Evolutionary conservation across 495 filamentous ascomycete species (phyloP), one percentile per base, ranked within the genome.

Genomic region (Penicillium antarcticum): DNA sequence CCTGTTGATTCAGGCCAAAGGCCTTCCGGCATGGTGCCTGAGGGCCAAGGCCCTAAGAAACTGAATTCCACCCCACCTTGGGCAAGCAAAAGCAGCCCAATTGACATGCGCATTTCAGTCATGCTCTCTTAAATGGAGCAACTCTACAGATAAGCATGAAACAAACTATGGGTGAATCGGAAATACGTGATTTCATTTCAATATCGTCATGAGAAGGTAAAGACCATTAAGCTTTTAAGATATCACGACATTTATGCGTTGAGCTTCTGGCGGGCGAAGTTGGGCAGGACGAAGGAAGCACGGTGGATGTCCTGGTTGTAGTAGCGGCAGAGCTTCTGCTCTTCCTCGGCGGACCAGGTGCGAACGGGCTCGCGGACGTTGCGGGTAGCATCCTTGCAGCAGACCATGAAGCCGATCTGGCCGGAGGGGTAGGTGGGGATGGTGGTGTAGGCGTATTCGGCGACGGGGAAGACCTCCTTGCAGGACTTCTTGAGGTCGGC

Each of bases 321-420:
- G 82, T 99, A 99, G 66, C 82, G 78, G 86, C 87, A 96, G 43
- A 89, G 75, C 73, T 87, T 86, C 62, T 87, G 84, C 81, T 99
- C 95, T 73, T 97, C 91, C 73, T 97, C 91, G 51, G 76, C 70
- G 45, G 80, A 74, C 83, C 88, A 94, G 46, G 70, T 72, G 61
- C 95, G 86, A 24, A 96, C 56, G 33, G 95, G 95, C 70, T 84
- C 86, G 64, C 77, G 86, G 50, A 97, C 82, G 74, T 99, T 83
- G 66, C 86, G 83, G 57, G 67, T 80, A 58, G 83, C 78, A 66
- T 97, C 94, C 83, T 97, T 97, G 84, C 80, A 88, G 85, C 94
- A 97, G 57, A 99, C 89, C 91, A 97, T 96, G 85, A 97, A 99
- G 70, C 95, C 95, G 67, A 99, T 99, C 80, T 97, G 92, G 70